phyloP scores from a whole-genome alignment of 148 eudicot genomes.

The Camellia japonica region DNA sequence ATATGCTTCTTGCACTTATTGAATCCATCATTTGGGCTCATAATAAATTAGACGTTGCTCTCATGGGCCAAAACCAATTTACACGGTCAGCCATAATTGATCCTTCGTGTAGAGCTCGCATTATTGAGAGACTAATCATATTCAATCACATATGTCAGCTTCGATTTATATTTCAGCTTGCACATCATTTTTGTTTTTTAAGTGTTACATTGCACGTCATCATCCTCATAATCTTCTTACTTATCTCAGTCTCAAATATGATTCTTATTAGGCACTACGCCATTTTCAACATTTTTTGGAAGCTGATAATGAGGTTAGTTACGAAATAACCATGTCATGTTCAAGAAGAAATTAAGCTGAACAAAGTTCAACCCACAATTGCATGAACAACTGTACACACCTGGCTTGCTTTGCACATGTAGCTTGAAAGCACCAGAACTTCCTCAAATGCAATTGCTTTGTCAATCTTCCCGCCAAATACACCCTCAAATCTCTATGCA shows the following conservation, averaged over 20 bases:
- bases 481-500: slow-evolving; percentile 86
- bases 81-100: too few species aligned
- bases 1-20: too few species aligned
- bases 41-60: too few species aligned
- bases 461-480: slow-evolving; percentile 90
- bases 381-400: slow-evolving; percentile 33
- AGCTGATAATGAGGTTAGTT: neutral
- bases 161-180: too few species aligned
- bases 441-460: slow-evolving; percentile 81
- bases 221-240: neutral
- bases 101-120: too few species aligned
- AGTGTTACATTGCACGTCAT: neutral
- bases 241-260: neutral
- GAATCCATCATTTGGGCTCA: too few species aligned
- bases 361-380: neutral
- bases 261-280: neutral
- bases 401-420: slow-evolving; percentile 89
- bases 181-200: neutral
- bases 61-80: too few species aligned
- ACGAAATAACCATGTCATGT: slow-evolving; percentile 3
- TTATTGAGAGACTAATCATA: too few species aligned
- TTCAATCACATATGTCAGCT: too few species aligned
- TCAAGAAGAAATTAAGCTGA: neutral
- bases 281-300: neutral
- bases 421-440: slow-evolving; percentile 81